phyloP scores from a whole-genome alignment of 1,139 yeast species.

The Spathaspora sp. region DNA sequence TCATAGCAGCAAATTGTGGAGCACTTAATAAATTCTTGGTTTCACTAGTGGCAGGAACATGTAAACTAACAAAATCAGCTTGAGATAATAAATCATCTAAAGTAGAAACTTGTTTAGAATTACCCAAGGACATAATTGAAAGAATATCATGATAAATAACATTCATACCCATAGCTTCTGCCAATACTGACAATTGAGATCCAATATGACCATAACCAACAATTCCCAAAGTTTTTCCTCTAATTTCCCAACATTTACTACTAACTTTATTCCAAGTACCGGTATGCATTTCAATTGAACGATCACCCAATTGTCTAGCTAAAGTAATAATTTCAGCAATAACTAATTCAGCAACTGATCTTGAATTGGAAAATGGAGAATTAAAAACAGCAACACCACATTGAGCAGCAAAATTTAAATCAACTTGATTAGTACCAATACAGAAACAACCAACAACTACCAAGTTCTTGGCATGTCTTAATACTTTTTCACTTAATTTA shows the following conservation, averaged over 20 bases:
- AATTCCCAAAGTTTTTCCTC: slow-evolving; percentile 97
- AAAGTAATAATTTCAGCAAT: slow-evolving; percentile 91
- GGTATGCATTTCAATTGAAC: slow-evolving; percentile 93
- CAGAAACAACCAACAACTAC: slow-evolving; percentile 97
- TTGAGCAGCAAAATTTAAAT: slow-evolving; percentile 86
- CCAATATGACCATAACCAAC: slow-evolving; percentile 99
- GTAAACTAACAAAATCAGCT: slow-evolving; percentile 89
- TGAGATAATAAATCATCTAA: slow-evolving; percentile 76
- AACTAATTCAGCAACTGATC: slow-evolving; percentile 97
- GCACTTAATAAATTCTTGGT: slow-evolving; percentile 87
- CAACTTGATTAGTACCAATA: slow-evolving; percentile 98
- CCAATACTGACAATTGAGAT: slow-evolving; percentile 91
- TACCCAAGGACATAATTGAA: slow-evolving; percentile 96
- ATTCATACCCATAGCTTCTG: slow-evolving; percentile 98
- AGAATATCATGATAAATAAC: slow-evolving; percentile 89
- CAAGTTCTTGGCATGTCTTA: slow-evolving; percentile 84
- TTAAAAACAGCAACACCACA: slow-evolving; percentile 96
- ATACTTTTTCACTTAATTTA: slow-evolving; percentile 73
- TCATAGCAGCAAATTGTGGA: slow-evolving; percentile 94
- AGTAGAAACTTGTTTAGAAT: slow-evolving; percentile 88
- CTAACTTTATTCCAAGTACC: slow-evolving; percentile 98
- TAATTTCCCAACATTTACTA: slow-evolving; percentile 96
- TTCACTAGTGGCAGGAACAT: slow-evolving; percentile 93
- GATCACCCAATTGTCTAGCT: slow-evolving; percentile 96
- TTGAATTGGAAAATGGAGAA: slow-evolving; percentile 97